Evolutionary conservation across 192 early-diverging fungal species (phyloP).

Genomic region (Spinellus fusiger): DNA sequence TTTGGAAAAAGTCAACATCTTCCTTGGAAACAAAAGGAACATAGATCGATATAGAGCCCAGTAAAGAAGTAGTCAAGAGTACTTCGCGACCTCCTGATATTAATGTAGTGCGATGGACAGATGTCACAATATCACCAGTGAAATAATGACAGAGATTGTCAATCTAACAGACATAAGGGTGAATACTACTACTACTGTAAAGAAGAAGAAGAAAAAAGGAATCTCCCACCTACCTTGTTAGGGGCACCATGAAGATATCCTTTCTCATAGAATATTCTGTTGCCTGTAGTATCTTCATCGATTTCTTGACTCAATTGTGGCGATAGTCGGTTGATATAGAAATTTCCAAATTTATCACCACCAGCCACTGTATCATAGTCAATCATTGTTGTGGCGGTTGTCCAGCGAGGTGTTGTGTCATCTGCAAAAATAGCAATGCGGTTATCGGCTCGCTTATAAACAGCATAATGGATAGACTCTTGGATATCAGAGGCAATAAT

Average conservation of each 20-base stretch:
- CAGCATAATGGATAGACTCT: conserved; percentile 78
- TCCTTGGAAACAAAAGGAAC: conserved; percentile 85
- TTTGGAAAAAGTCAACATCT: conserved; percentile 90
- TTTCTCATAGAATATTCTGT: conserved; percentile 74
- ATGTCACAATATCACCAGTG: conserved; percentile 84
- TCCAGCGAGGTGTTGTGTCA: conserved; percentile 85
- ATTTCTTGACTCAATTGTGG: conserved; percentile 58
- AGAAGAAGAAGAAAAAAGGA: no score
- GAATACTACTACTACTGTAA: no score
- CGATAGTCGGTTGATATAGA: conserved; percentile 74
- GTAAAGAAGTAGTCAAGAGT: conserved; percentile 79
- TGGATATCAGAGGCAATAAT: conserved; percentile 85
- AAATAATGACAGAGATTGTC: conserved; percentile 71
- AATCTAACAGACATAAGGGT: conserved; percentile 35
- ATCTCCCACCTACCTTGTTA: conserved; percentile 60
- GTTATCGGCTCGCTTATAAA: conserved; percentile 68
- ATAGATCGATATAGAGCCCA: conserved; percentile 79
- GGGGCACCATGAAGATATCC: conserved; percentile 79
- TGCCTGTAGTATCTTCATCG: conserved; percentile 85
- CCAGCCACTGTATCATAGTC: conserved; percentile 91
- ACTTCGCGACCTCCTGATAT: conserved; percentile 84
- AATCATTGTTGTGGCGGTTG: conserved; percentile 70
- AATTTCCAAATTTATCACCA: conserved; percentile 97
- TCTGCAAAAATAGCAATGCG: conserved; percentile 88
- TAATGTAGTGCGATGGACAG: conserved; percentile 69